Evolutionary conservation across 176 grass and related monocot genomes (phyloP).

Genomic region (Ensete ventricosum): DNA sequence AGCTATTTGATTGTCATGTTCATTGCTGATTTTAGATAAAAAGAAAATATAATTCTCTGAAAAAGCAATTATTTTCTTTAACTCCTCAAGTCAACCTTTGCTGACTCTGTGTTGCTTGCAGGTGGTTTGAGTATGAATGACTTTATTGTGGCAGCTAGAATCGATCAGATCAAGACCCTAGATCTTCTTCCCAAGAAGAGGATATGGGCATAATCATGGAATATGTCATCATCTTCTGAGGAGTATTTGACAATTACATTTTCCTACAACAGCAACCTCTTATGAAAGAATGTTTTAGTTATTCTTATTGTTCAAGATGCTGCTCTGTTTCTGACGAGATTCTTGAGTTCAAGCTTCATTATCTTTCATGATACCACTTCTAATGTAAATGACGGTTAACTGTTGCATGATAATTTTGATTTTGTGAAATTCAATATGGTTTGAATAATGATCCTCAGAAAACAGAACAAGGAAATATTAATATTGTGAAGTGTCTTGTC

Average conservation of each 20-base stretch:
- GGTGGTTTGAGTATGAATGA: constrained; percentile 53
- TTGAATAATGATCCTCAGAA: background rate
- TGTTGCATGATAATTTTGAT: background rate
- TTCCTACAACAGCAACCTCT: background rate
- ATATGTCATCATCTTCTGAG: background rate
- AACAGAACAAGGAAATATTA: background rate
- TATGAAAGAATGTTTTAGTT: background rate
- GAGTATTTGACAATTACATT: background rate
- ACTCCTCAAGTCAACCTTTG: background rate
- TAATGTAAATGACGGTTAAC: background rate
- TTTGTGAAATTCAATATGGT: background rate
- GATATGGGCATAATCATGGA: constrained; percentile 42
- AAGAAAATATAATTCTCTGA: background rate
- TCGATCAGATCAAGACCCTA: constrained; percentile 45
- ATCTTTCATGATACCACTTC: background rate
- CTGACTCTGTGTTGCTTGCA: constrained; percentile 14
- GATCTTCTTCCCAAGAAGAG: constrained; percentile 73
- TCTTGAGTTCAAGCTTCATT: no score
- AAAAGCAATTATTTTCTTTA: constrained; percentile 1
- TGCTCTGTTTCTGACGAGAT: no score
- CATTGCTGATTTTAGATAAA: background rate
- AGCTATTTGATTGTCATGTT: background rate
- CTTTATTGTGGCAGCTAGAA: constrained; percentile 54
- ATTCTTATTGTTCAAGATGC: no score
- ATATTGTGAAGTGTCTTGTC: no score